Evolutionary conservation across 2,329 filamentous ascomycete species (phyloP).

Genomic region (Stemphylium lycopersici): DNA sequence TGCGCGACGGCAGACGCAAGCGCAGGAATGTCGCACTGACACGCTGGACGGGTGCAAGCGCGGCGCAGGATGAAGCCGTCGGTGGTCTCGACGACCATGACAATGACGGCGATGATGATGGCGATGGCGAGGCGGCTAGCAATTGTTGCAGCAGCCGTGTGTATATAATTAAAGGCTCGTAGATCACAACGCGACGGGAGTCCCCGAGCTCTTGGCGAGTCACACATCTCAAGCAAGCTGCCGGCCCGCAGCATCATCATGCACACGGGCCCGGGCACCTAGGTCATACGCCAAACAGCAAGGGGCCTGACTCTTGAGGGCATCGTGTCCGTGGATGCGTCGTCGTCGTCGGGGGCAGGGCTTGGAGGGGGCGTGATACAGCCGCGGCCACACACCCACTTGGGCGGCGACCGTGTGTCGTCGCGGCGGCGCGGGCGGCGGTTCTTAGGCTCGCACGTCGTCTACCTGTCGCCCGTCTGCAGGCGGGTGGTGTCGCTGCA

Average conservation of each 20-base stretch:
- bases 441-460: too few relatives aligned
- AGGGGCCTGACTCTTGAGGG: conserved; percentile 6
- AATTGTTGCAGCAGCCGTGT: conserved; percentile 10
- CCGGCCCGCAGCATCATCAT: conserved; percentile 18
- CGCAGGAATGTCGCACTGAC: background rate
- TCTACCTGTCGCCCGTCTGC: background rate
- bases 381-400: background rate
- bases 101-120: background rate
- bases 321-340: conserved; percentile 1
- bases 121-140: background rate
- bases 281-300: conserved; percentile 10
- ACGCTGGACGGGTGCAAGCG: conserved; percentile 1
- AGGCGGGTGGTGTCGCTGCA: conserved; percentile 10
- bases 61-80: background rate
- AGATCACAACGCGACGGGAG: conserved; percentile 33
- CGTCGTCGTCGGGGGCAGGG: background rate
- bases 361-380: background rate
- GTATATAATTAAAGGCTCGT: conserved; percentile 27
- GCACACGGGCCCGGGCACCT: conserved; percentile 16
- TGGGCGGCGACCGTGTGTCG: background rate
- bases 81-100: background rate
- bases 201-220: conserved; percentile 27
- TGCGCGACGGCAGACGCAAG: background rate
- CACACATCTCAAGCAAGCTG: conserved; percentile 28
- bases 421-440: too few relatives aligned